A percentile compares a stretch with the other conserved stretches of the same genome.
Evolutionary conservation across 192 early-diverging fungal species (phyloP).

Genomic region (Ramicandelaber brevisporus): DNA sequence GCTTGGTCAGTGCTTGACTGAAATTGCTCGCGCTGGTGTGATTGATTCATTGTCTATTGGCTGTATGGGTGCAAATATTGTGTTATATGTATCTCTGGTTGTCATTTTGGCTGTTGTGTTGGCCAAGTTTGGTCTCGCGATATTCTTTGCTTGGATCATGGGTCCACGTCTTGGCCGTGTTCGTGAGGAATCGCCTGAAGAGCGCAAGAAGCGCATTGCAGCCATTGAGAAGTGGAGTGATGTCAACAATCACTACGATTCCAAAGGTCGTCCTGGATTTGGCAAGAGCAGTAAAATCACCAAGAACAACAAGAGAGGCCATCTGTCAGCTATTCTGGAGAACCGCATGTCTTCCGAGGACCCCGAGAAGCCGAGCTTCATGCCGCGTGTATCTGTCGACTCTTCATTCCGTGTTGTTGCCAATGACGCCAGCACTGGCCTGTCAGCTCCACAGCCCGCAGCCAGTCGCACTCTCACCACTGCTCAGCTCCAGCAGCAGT

Average conservation of each 20-base stretch:
- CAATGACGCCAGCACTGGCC: too few relatives aligned
- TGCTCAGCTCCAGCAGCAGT: too few relatives aligned
- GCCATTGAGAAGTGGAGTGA: slow-evolving; percentile 57
- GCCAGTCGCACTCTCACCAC: too few relatives aligned
- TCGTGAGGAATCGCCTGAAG: slow-evolving; percentile 32
- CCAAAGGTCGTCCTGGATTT: too few relatives aligned
- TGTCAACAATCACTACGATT: slow-evolving; percentile 30
- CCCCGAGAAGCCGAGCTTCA: too few relatives aligned
- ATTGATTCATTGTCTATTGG: slow-evolving; percentile 55
- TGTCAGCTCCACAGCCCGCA: too few relatives aligned
- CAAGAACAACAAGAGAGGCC: too few relatives aligned
- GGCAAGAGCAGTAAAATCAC: too few relatives aligned
- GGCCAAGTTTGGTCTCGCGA: slow-evolving; percentile 46
- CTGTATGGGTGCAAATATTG: slow-evolving; percentile 56
- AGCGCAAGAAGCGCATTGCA: slow-evolving; percentile 32
- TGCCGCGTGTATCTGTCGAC: too few relatives aligned
- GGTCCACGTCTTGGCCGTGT: slow-evolving; percentile 51
- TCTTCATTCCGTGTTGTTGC: too few relatives aligned
- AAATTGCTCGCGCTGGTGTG: slow-evolving; percentile 53
- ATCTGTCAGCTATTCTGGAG: too few relatives aligned
- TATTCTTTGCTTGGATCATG: slow-evolving; percentile 62
- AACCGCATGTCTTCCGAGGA: too few relatives aligned
- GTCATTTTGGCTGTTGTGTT: slow-evolving; percentile 35
- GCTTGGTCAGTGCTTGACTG: slow-evolving; percentile 43
- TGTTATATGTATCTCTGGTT: slow-evolving; percentile 51